Evolutionary conservation across 1,284 basidiomycete species (phyloP), one percentile per base, ranked within the genome.

Genomic region (Xerocomus amazonicus): DNA sequence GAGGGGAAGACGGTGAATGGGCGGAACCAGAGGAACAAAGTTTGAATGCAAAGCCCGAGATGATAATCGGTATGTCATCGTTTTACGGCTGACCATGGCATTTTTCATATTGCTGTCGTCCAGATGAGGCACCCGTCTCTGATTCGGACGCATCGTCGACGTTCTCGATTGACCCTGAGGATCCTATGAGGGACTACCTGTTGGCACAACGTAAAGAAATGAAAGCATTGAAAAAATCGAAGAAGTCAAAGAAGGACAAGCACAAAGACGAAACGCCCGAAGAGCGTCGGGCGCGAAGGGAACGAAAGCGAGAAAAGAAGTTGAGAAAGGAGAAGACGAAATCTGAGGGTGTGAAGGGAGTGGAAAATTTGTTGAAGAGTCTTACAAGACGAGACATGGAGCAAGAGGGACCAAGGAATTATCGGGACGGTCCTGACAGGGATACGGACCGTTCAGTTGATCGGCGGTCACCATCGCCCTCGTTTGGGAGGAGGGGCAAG

Each of bases 171-270:
- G 95, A 98, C 67, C 88, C 91, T 5, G 93, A 98, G 63, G 97
- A 99, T 70, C 97, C 97, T 0, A 99, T 99, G 97, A 84, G 88
- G 16, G 91, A 92, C 53, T 98, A 92, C 67, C 73, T 95, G 16
- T 70, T 90, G 41, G 75, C 81, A 14, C 76, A 87, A 65, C 76
- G 83, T 58, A 79, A 75, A 61, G 86, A 89, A 63, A 79, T 83
- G 62, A 86, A 82, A 57, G 79, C 76, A 3, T 61, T 71, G 45
- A 82, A 81, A 67, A 84, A 80, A 61, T 63, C 69, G 4, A 84
- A 81, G 64, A 80, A 79, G 59, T 68, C 71, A 19, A 85, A 75
- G 51, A 67, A 79, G 68, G 66, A 70, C 26, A 85, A 79, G 59
- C 81, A 77, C 59, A 85, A 77, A 66, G 74, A 87, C 61, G 90